Conservation (phyloP, 305 asterid genomes). For the Fraxinus albicans region DNA sequence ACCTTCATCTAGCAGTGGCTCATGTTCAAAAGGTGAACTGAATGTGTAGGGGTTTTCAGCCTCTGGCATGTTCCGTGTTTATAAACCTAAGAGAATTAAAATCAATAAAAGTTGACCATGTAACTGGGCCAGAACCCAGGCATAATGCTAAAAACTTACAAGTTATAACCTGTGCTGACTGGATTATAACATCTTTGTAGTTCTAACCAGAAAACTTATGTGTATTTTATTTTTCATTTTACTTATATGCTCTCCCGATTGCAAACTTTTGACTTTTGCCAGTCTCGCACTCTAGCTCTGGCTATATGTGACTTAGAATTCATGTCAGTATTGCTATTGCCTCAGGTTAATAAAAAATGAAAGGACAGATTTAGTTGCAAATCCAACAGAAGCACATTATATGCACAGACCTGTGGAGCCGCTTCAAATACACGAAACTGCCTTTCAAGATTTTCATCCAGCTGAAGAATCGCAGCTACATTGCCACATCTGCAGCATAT, state of each 20-base stretch:
- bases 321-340: not conserved
- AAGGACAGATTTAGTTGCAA: not conserved
- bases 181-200: not conserved
- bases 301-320: not conserved
- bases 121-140: not conserved
- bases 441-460: slow-evolving; percentile 78
- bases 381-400: slow-evolving; percentile 5
- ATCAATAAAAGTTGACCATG: not conserved
- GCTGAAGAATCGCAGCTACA: slow-evolving; percentile 94
- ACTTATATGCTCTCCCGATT: not conserved
- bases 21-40: not conserved
- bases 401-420: slow-evolving; percentile 77
- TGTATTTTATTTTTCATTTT: not conserved
- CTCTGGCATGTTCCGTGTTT: not conserved
- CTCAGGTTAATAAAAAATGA: not conserved
- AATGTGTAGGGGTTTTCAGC: not conserved
- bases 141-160: not conserved
- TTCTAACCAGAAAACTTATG: not conserved
- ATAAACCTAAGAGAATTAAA: not conserved
- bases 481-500: slow-evolving; percentile 78
- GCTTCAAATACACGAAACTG: slow-evolving; percentile 87
- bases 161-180: not conserved
- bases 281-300: not conserved
- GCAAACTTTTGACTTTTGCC: not conserved
- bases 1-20: not conserved